A percentile compares a stretch with the other conserved stretches of the same genome.
Conservation (phyloP, 805 yeast species). For the Suhomyces faveliae region DNA sequence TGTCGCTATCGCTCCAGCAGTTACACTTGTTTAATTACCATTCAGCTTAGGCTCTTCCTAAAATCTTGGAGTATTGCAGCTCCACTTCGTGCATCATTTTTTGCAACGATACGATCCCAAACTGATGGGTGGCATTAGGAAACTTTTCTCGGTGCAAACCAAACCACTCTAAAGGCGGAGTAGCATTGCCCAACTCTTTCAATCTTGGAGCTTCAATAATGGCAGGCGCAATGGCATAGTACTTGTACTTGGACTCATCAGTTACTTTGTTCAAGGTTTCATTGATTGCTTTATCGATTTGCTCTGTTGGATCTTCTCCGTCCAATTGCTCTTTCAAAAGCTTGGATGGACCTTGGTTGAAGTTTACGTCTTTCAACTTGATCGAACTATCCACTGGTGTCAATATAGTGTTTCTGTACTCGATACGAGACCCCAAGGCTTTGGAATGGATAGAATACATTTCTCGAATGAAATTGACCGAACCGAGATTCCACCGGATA, state of each 20-base stretch:
- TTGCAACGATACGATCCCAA: slow-evolving; percentile 71
- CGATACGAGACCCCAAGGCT: slow-evolving; percentile 61
- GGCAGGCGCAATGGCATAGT: slow-evolving; percentile 70
- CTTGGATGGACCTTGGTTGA: slow-evolving; percentile 10
- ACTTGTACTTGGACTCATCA: slow-evolving; percentile 44
- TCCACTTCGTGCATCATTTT: slow-evolving; percentile 70
- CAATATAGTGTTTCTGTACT: slow-evolving; percentile 30
- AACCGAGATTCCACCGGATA: slow-evolving; percentile 90
- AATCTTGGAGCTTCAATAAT: slow-evolving; percentile 85
- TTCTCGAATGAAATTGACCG: slow-evolving; percentile 83
- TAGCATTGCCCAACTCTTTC: slow-evolving; percentile 91
- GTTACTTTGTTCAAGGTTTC: slow-evolving; percentile 39
- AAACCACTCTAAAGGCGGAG: slow-evolving; percentile 98
- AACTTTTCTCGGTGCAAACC: slow-evolving; percentile 85
- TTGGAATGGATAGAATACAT: slow-evolving; percentile 87
- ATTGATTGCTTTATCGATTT: slow-evolving; percentile 37
- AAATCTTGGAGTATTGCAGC: slow-evolving; percentile 46
- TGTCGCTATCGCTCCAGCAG: too few relatives aligned
- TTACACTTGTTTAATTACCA: too few relatives aligned
- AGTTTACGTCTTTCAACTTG: slow-evolving; percentile 30
- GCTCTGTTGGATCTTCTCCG: slow-evolving; percentile 20
- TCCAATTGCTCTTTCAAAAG: slow-evolving; percentile 15
- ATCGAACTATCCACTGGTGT: not conserved
- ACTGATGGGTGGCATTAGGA: slow-evolving; percentile 84
- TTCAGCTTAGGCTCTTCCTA: slow-evolving; percentile 48